Evolutionary conservation across 192 early-diverging fungal species (phyloP).

Genomic region (Funneliformis geosporum): DNA sequence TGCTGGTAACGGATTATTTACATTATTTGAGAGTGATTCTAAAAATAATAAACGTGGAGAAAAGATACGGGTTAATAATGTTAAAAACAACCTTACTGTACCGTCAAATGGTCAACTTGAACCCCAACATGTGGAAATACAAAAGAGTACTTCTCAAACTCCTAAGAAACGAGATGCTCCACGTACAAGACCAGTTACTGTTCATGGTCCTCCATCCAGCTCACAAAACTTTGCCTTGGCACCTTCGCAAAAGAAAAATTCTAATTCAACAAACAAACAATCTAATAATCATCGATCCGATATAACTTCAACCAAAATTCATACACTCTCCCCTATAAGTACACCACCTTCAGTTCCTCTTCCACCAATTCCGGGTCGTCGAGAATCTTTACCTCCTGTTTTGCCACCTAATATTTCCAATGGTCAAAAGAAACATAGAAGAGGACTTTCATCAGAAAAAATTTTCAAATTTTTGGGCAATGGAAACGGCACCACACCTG

Average conservation of each 20-base stretch:
- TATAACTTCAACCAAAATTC: background rate
- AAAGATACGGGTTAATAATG: background rate
- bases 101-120: background rate
- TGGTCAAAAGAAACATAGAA: slow-evolving; percentile 26
- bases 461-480: background rate
- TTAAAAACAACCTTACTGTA: background rate
- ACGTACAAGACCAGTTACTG: slow-evolving; percentile 28
- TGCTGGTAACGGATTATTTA: slow-evolving; percentile 10
- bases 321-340: background rate
- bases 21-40: slow-evolving; percentile 21
- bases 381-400: background rate
- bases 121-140: background rate
- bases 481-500: background rate
- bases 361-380: slow-evolving; percentile 25
- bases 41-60: background rate
- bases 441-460: slow-evolving; percentile 11
- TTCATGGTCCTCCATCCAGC: slow-evolving; percentile 8
- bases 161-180: slow-evolving; percentile 27
- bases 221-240: slow-evolving; percentile 15
- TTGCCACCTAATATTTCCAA: background rate
- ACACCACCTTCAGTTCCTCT: slow-evolving; percentile 17
- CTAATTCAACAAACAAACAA: background rate
- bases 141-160: slow-evolving; percentile 17
- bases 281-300: too few species aligned
- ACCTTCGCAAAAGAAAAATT: background rate